Evolutionary conservation across 1,284 basidiomycete genomes (phyloP).

Genomic region (Sporisorium sorghi): DNA sequence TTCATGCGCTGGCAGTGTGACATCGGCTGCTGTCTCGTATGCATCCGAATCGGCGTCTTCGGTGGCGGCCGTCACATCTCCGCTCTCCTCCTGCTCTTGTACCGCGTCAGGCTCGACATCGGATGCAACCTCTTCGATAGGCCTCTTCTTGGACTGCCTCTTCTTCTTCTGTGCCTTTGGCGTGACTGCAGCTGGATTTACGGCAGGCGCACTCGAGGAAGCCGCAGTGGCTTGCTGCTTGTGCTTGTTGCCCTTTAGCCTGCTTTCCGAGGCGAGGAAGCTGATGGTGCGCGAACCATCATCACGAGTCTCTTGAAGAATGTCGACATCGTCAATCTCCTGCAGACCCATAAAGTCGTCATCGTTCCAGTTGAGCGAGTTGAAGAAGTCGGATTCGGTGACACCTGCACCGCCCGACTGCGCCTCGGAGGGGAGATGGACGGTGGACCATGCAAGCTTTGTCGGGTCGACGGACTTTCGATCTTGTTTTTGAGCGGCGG

Average conservation of each 20-base stretch:
- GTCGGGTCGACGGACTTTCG: constrained; percentile 34
- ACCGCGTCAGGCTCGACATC: constrained; percentile 18
- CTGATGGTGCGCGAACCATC: constrained; percentile 52
- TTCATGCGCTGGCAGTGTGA: constrained; percentile 16
- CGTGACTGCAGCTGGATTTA: background rate
- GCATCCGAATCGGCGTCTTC: constrained; percentile 43
- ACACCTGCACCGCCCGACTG: constrained; percentile 46
- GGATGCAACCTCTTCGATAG: constrained; percentile 29
- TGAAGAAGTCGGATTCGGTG: constrained; percentile 53
- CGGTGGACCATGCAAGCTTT: constrained; percentile 52
- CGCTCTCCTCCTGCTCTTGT: constrained; percentile 25
- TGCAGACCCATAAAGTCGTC: constrained; percentile 67
- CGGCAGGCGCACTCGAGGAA: constrained; percentile 4
- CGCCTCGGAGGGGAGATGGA: constrained; percentile 48
- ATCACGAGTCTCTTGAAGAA: constrained; percentile 47
- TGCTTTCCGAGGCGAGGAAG: constrained; percentile 46
- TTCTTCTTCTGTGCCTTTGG: constrained; percentile 13
- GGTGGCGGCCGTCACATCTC: constrained; percentile 9
- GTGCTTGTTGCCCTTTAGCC: constrained; percentile 36
- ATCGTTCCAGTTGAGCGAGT: constrained; percentile 44
- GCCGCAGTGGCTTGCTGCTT: constrained; percentile 25
- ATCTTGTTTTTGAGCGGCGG: constrained; percentile 11
- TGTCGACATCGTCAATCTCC: constrained; percentile 63
- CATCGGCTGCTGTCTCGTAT: constrained; percentile 29
- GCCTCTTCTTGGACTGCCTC: constrained; percentile 23